A percentile compares a stretch with the other conserved stretches of the same genome.
These are phyloP conservation scores for Cubamyces lactineus DNA, from an alignment of 768 basidiomycete genomes.

Conservation along the genomic window DNA sequence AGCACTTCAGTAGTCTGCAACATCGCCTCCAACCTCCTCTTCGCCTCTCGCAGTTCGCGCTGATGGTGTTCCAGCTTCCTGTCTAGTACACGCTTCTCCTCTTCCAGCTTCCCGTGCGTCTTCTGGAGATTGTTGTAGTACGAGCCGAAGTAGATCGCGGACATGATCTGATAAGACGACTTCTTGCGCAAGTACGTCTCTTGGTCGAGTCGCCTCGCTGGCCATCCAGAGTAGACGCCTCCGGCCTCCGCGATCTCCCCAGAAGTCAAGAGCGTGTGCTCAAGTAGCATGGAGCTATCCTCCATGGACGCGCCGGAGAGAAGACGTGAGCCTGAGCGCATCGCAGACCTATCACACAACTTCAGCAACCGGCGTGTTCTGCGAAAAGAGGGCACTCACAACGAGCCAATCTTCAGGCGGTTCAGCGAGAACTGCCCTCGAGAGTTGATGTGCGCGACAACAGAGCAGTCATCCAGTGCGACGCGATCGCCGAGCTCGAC, in stretches of 20 bases:
- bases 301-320: constrained; percentile 57
- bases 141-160: constrained; percentile 9
- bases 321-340: constrained; percentile 51
- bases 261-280: constrained; percentile 51
- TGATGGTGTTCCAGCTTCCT: constrained; percentile 14
- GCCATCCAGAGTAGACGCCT: constrained; percentile 51
- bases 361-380: not conserved
- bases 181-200: constrained; percentile 14
- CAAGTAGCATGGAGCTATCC: constrained; percentile 50
- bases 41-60: constrained; percentile 19
- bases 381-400: constrained; percentile 30
- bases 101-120: constrained; percentile 13
- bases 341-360: constrained; percentile 38
- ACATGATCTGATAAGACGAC: constrained; percentile 13
- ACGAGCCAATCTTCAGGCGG: constrained; percentile 43
- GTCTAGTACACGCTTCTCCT: constrained; percentile 18
- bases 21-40: constrained; percentile 19
- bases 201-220: constrained; percentile 39
- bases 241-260: constrained; percentile 50
- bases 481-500: constrained; percentile 50
- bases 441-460: constrained; percentile 54
- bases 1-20: constrained; percentile 13
- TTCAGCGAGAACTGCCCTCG: constrained; percentile 52
- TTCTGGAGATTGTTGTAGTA: constrained; percentile 22
- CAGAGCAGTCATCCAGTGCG: constrained; percentile 48